Conservation (phyloP, 2,329 filamentous ascomycete genomes). For the Calcarisporium arbuscula region DNA sequence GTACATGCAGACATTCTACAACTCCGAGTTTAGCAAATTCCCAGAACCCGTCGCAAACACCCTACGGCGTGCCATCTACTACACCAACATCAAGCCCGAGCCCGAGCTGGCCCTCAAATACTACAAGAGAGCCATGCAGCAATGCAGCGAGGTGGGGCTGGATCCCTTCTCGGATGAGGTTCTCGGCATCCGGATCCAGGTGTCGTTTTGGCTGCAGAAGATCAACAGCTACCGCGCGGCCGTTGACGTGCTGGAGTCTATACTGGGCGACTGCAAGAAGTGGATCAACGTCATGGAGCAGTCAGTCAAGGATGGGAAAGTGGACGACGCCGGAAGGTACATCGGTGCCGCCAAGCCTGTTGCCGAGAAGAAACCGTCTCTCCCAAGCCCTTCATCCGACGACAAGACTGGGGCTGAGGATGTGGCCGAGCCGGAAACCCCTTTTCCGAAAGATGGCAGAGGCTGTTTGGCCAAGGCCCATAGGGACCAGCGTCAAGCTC, state of each 20-base stretch:
- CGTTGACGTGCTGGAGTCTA: conserved; percentile 70
- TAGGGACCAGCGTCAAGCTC: conserved; percentile 75
- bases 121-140: conserved; percentile 72
- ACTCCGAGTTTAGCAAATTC: conserved; percentile 48
- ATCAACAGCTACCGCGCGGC: conserved; percentile 63
- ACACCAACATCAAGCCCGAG: conserved; percentile 70
- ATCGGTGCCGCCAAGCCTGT: conserved; percentile 8
- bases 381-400: neutral
- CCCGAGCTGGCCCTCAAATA: conserved; percentile 73
- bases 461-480: conserved; percentile 65
- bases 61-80: conserved; percentile 80
- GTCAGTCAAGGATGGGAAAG: conserved; percentile 38
- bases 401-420: conserved; percentile 12
- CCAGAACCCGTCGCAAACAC: conserved; percentile 69
- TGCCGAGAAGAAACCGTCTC: no score
- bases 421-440: conserved; percentile 16
- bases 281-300: conserved; percentile 54
- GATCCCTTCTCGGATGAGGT: conserved; percentile 90
- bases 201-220: conserved; percentile 74
- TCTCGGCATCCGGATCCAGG: conserved; percentile 78
- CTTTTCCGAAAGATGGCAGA: conserved; percentile 38
- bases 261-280: conserved; percentile 60
- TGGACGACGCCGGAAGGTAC: conserved; percentile 33
- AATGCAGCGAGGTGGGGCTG: conserved; percentile 67
- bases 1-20: conserved; percentile 51